Evolutionary conservation across 768 basidiomycete genomes (phyloP).

Genomic region (Russula lepida): DNA sequence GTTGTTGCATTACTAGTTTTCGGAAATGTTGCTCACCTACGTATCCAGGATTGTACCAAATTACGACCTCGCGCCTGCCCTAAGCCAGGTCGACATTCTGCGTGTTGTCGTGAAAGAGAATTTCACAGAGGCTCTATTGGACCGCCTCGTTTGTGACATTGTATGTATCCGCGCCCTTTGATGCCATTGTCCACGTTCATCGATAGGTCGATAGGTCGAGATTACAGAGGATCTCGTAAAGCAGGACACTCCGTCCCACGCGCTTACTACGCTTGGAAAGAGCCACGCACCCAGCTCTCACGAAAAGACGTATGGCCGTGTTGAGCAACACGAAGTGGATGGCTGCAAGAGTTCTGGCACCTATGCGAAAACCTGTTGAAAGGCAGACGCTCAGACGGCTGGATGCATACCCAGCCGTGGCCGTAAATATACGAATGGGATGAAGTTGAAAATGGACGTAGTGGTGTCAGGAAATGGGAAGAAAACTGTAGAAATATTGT

Average conservation of each 20-base stretch:
- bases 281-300: conserved; percentile 25
- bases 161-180: conserved; percentile 33
- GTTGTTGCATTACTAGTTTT: neutral
- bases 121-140: conserved; percentile 40
- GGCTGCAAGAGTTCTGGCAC: conserved; percentile 50
- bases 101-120: conserved; percentile 56
- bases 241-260: conserved; percentile 41
- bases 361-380: conserved; percentile 59
- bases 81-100: conserved; percentile 46
- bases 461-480: neutral
- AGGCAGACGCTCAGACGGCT: neutral
- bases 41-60: conserved; percentile 45
- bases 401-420: neutral
- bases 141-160: conserved; percentile 56
- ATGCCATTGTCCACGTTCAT: neutral
- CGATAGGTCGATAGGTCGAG: conserved; percentile 38
- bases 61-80: conserved; percentile 48
- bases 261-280: conserved; percentile 37
- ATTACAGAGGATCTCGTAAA: conserved; percentile 51
- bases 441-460: neutral
- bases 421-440: neutral
- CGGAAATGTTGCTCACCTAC: neutral
- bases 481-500: neutral
- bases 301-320: conserved; percentile 37
- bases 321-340: conserved; percentile 34